A percentile compares a stretch with the other conserved stretches of the same genome.
These are phyloP conservation scores for Phascolomyces articulosus DNA, from an alignment of 371 early-diverging fungal genomes.

Conservation along the genomic window DNA sequence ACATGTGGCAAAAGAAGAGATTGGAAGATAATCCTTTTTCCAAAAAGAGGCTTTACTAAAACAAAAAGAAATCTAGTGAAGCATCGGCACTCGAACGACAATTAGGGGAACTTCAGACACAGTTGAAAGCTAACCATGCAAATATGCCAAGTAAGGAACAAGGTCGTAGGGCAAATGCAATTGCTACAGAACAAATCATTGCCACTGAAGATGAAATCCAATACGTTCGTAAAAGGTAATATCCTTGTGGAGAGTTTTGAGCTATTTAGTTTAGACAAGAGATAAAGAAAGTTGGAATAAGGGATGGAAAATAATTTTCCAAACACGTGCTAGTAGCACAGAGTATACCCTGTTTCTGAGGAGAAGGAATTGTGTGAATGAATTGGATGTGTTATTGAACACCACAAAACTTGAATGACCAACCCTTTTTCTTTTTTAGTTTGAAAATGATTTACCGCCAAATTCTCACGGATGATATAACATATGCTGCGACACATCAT, in stretches of 20 bases:
- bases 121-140: slow-evolving; percentile 41
- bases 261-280: no score
- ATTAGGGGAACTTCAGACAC: slow-evolving; percentile 42
- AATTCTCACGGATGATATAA: slow-evolving; percentile 31
- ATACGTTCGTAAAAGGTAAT: slow-evolving; percentile 50
- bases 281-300: no score
- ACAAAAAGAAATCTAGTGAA: slow-evolving; percentile 41
- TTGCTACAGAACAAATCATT: slow-evolving; percentile 40
- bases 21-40: no score
- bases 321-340: not conserved
- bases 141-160: slow-evolving; percentile 41
- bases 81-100: slow-evolving; percentile 55
- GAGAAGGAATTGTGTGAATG: no score
- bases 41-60: no score
- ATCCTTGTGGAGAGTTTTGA: not conserved
- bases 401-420: not conserved
- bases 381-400: no score
- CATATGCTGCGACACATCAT: slow-evolving; percentile 35
- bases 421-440: slow-evolving; percentile 15
- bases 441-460: slow-evolving; percentile 39
- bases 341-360: no score
- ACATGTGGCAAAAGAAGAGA: no score
- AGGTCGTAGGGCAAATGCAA: slow-evolving; percentile 33
- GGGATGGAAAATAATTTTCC: not conserved
- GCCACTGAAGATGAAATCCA: slow-evolving; percentile 52